Evolutionary conservation across 768 basidiomycete species (phyloP).

Genomic region (Tricholomella constricta): DNA sequence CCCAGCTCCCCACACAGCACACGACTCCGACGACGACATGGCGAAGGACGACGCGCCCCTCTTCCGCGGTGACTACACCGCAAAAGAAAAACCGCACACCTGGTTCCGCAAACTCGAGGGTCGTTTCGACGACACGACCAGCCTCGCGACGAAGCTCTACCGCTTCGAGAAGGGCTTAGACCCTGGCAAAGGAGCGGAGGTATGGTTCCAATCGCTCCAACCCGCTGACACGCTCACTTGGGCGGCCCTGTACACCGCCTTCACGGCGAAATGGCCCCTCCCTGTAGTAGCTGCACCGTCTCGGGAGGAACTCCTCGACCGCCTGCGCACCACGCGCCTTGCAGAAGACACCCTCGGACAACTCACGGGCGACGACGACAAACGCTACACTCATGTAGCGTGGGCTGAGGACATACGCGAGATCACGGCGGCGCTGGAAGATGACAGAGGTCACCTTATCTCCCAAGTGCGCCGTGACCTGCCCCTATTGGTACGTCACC

Average conservation of each 20-base stretch:
- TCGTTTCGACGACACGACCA: background rate
- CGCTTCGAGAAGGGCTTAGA: background rate
- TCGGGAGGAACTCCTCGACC: background rate
- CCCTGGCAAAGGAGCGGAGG: background rate
- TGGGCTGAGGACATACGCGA: background rate
- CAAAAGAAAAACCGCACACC: background rate
- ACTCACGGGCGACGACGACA: conserved; percentile 1
- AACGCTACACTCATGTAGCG: background rate
- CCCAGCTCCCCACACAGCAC: background rate
- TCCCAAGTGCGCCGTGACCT: background rate
- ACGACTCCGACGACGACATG: background rate
- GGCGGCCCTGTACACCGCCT: background rate
- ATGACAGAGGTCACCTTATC: background rate
- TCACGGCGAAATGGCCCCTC: conserved; percentile 1
- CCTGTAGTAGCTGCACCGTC: background rate
- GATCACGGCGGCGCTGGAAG: background rate
- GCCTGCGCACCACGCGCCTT: background rate
- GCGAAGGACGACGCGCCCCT: background rate
- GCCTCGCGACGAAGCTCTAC: background rate
- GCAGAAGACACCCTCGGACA: background rate
- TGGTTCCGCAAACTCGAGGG: conserved; percentile 5
- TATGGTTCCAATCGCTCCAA: background rate
- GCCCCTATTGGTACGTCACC: background rate
- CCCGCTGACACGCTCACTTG: background rate
- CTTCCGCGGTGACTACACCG: background rate